These are phyloP conservation scores for Diaporthe helianthi DNA, from an alignment of 2,329 filamentous ascomycete genomes.

Conservation along the genomic window DNA sequence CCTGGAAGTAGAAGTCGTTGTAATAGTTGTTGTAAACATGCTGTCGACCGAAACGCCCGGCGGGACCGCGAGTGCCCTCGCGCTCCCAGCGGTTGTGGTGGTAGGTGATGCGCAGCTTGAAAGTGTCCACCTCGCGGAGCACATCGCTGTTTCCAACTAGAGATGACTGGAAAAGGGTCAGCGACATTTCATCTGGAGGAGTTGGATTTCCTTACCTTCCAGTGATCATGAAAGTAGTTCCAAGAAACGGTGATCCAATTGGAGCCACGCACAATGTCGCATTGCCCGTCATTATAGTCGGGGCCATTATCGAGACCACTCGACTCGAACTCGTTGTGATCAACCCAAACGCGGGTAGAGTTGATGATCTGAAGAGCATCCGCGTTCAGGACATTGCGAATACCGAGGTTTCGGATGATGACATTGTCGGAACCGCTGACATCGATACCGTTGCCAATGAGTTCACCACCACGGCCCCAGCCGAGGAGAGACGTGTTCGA, in stretches of 20 bases:
- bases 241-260: constrained; percentile 6
- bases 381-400: not conserved
- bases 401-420: constrained; percentile 7
- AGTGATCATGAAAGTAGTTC: constrained; percentile 9
- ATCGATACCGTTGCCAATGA: not conserved
- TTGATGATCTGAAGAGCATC: constrained; percentile 3
- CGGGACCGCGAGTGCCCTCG: not conserved
- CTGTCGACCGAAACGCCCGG: not conserved
- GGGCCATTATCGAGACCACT: not conserved
- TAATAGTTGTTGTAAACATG: constrained; percentile 8
- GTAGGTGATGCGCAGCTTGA: constrained; percentile 12
- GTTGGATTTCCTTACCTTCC: not conserved
- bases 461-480: constrained; percentile 1
- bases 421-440: not conserved
- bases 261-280: constrained; percentile 7
- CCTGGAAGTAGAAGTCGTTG: constrained; percentile 11
- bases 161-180: not conserved
- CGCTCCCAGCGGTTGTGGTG: constrained; percentile 12
- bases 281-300: constrained; percentile 5
- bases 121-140: constrained; percentile 1
- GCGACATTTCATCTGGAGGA: no score
- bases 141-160: not conserved
- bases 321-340: constrained; percentile 16
- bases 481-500: constrained; percentile 10
- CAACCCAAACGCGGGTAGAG: not conserved